Conservation (phyloP, 345 rosid species). For the Pistacia vera region DNA sequence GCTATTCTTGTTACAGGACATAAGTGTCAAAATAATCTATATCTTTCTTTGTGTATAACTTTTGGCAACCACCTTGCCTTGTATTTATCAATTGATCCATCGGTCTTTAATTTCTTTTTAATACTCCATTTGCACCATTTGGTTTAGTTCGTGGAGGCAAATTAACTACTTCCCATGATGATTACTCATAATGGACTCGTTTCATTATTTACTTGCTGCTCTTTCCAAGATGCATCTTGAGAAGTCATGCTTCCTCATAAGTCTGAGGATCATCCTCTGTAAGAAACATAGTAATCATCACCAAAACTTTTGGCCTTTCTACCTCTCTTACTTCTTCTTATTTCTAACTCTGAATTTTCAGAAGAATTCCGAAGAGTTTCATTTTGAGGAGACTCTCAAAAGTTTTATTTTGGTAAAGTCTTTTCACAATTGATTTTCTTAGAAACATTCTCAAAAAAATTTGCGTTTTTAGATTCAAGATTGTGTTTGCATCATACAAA, state of each 20-base stretch:
- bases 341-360: no score
- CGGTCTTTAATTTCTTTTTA: neutral
- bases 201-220: neutral
- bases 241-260: neutral
- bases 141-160: neutral
- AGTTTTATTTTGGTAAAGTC: no score
- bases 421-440: neutral
- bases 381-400: no score
- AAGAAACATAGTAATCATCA: no score
- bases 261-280: no score
- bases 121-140: neutral
- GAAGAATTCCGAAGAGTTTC: no score
- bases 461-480: neutral
- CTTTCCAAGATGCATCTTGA: neutral
- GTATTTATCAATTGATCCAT: neutral
- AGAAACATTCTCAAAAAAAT: neutral
- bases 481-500: no score
- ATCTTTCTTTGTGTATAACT: neutral
- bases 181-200: neutral
- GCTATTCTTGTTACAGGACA: neutral
- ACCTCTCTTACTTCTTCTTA: no score
- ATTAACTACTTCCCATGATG: neutral
- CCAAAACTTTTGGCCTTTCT: no score
- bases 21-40: neutral
- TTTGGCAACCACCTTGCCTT: conserved; percentile 3